phyloP scores from a whole-genome alignment of 805 yeast species.

The Komagataella ulmi region DNA sequence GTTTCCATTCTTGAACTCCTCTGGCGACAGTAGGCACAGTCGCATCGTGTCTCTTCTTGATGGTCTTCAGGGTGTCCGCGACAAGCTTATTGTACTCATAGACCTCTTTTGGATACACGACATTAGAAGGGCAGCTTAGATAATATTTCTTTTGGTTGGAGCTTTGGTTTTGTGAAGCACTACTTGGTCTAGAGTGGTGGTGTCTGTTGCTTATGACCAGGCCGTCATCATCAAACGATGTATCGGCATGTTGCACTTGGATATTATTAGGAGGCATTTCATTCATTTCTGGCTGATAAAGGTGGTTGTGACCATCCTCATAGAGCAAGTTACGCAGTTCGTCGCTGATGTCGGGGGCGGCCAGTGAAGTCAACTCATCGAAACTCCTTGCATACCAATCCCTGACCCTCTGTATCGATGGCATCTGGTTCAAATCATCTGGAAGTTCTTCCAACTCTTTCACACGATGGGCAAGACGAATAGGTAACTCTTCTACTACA shows the following conservation, averaged over 20 bases:
- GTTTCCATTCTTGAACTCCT: constrained; percentile 87
- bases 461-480: constrained; percentile 74
- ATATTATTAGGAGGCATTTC: not conserved
- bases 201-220: constrained; percentile 11
- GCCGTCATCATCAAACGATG: constrained; percentile 35
- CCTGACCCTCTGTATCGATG: constrained; percentile 61
- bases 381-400: constrained; percentile 90
- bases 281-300: constrained; percentile 2
- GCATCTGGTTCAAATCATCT: constrained; percentile 56
- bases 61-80: constrained; percentile 49
- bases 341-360: constrained; percentile 37
- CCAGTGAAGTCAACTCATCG: constrained; percentile 61
- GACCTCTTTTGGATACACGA: constrained; percentile 63
- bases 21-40: constrained; percentile 87
- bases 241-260: not conserved
- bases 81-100: constrained; percentile 58
- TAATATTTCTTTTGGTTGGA: constrained; percentile 22
- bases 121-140: constrained; percentile 36
- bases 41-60: constrained; percentile 81
- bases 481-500: constrained; percentile 77
- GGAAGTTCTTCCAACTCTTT: constrained; percentile 77
- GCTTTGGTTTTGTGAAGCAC: not conserved
- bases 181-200: not conserved
- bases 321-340: constrained; percentile 25
- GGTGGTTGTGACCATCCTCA: constrained; percentile 5